phyloP scores from a whole-genome alignment of 257 asterid species.

The Solanum piurae region DNA sequence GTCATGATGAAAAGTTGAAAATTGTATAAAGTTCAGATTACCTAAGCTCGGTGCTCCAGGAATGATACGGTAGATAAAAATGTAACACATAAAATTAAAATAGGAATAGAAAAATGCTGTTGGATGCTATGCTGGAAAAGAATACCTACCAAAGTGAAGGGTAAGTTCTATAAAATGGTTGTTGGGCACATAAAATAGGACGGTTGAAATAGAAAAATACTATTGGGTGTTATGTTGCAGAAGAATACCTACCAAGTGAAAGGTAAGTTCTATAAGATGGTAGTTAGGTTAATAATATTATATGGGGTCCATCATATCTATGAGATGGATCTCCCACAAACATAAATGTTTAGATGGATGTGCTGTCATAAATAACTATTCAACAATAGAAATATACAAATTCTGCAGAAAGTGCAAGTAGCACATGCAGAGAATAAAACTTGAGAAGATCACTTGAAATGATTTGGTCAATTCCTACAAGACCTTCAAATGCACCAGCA shows the following conservation, averaged over 20 bases:
- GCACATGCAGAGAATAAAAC: not conserved
- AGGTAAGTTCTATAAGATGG: not conserved
- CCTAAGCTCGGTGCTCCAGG: not conserved
- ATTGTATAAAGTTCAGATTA: not conserved
- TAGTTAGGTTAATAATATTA: not conserved
- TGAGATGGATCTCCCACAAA: not conserved
- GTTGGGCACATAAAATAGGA: not conserved
- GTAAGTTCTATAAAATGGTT: not conserved
- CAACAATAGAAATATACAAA: not conserved
- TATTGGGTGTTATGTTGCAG: not conserved
- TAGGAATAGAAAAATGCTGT: not conserved
- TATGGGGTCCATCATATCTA: not conserved
- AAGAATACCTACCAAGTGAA: not conserved
- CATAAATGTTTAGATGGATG: not conserved
- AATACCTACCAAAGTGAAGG: not conserved
- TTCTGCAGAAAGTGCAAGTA: not conserved
- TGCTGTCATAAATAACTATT: not conserved
- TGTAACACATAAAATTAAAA: not conserved
- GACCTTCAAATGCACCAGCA: not conserved
- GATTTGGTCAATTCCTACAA: not conserved
- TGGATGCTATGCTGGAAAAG: not conserved
- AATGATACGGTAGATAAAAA: not conserved
- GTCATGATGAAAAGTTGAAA: not conserved
- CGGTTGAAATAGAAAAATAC: not conserved
- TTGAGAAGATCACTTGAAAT: not conserved